Evolutionary conservation across 1,139 yeast species (phyloP).

Genomic region (Candida sanyaensis): DNA sequence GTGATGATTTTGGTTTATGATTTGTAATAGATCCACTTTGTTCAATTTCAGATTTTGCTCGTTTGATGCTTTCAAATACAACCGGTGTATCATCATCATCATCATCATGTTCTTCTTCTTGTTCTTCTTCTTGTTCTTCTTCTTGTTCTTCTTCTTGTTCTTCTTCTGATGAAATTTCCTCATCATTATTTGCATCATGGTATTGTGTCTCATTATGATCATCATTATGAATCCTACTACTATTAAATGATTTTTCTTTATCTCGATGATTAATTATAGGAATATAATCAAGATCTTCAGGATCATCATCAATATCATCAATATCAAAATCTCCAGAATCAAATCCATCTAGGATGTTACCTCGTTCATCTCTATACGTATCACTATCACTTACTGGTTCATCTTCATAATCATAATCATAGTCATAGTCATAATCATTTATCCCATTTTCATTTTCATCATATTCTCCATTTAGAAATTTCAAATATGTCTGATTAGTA

Average conservation of each 20-base stretch:
- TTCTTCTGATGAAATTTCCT: neutral
- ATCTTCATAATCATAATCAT: constrained; percentile 28
- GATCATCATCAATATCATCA: constrained; percentile 11
- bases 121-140: no score
- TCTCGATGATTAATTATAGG: constrained; percentile 13
- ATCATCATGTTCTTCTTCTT: no score
- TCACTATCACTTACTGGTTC: constrained; percentile 25
- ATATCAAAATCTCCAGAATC: constrained; percentile 10
- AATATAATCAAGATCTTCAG: constrained; percentile 12
- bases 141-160: no score
- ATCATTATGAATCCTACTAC: neutral
- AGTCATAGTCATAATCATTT: constrained; percentile 20
- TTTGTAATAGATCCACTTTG: neutral
- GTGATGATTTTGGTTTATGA: neutral
- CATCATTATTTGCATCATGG: constrained; percentile 1
- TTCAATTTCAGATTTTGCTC: neutral
- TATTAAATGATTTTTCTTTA: constrained; percentile 1
- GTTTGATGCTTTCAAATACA: constrained; percentile 5
- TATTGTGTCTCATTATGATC: neutral
- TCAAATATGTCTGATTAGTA: constrained; percentile 10
- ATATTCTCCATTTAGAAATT: constrained; percentile 18
- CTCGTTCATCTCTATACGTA: constrained; percentile 20
- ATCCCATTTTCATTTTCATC: constrained; percentile 29
- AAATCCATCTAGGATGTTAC: constrained; percentile 13
- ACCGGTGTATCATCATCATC: neutral